phyloP scores from a whole-genome alignment of 2,329 filamentous ascomycete genomes.

The Cercospora citrullina region DNA sequence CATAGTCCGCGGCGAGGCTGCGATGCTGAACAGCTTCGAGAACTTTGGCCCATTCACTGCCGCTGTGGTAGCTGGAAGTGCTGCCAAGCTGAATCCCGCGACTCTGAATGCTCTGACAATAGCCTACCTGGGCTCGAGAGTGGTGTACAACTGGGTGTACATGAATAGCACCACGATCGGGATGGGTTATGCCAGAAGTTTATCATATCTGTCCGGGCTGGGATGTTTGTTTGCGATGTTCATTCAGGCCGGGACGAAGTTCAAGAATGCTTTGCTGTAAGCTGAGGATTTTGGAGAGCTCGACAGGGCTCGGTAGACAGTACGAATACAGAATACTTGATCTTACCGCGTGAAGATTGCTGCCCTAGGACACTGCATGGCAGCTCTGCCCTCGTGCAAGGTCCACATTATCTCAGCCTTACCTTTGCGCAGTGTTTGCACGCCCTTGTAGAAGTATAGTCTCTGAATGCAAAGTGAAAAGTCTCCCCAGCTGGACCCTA shows the following conservation, averaged over 20 bases:
- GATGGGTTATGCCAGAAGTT: slow-evolving; percentile 25
- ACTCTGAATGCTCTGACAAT: slow-evolving; percentile 34
- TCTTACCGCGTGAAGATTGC: not conserved
- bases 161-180: slow-evolving; percentile 29
- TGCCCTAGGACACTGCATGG: not conserved
- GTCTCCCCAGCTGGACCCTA: not conserved
- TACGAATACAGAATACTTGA: not conserved
- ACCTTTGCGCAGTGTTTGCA: not conserved
- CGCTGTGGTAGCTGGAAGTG: slow-evolving; percentile 43
- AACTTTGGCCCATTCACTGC: slow-evolving; percentile 44
- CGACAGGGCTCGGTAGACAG: not conserved
- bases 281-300: not conserved
- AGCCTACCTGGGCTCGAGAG: slow-evolving; percentile 33
- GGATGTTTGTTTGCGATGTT: slow-evolving; percentile 31
- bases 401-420: not conserved
- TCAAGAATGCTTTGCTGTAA: slow-evolving; percentile 14
- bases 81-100: slow-evolving; percentile 36
- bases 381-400: not conserved
- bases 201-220: slow-evolving; percentile 30
- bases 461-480: not conserved
- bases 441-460: not conserved
- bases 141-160: slow-evolving; percentile 37
- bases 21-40: slow-evolving; percentile 43
- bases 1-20: slow-evolving; percentile 42
- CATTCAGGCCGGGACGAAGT: slow-evolving; percentile 32